Conservation (phyloP, 1,284 basidiomycete genomes). For the Tranzscheliella williamsii region DNA sequence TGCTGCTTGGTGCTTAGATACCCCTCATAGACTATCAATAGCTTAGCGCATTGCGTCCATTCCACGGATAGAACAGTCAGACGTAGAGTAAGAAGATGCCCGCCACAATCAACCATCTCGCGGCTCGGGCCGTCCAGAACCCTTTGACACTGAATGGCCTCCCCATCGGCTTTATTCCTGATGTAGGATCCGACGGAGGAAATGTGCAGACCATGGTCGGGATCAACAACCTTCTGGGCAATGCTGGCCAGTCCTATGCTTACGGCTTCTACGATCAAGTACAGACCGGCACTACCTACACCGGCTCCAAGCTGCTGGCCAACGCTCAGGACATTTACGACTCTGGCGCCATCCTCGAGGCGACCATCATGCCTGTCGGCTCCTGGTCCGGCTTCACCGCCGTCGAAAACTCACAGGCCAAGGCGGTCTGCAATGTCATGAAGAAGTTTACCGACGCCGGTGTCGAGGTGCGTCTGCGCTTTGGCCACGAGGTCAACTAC, state of each 20-base stretch:
- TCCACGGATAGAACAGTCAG: too few species aligned
- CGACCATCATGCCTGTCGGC: constrained; percentile 51
- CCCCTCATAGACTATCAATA: too few species aligned
- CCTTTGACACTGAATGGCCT: constrained; percentile 26
- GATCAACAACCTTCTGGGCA: constrained; percentile 22
- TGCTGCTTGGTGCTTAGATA: too few species aligned
- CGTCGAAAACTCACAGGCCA: constrained; percentile 57
- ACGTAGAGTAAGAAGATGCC: constrained; percentile 22
- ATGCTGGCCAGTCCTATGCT: constrained; percentile 18
- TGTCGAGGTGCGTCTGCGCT: constrained; percentile 61
- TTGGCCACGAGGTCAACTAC: constrained; percentile 59
- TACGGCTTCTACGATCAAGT: constrained; percentile 61
- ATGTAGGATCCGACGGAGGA: constrained; percentile 50
- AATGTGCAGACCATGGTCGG: constrained; percentile 41
- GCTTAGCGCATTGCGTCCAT: too few species aligned
- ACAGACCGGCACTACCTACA: constrained; percentile 55
- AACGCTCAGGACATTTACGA: constrained; percentile 57
- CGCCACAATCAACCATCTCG: constrained; percentile 4
- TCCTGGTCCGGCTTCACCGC: constrained; percentile 39
- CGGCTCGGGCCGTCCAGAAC: constrained; percentile 12
- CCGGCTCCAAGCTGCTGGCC: constrained; percentile 54
- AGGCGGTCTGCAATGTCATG: constrained; percentile 58
- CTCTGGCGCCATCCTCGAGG: constrained; percentile 61
- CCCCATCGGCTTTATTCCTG: constrained; percentile 45
- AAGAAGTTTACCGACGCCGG: constrained; percentile 62